A percentile compares a stretch with the other conserved stretches of the same genome.
phyloP scores from a whole-genome alignment of 192 early-diverging fungal genomes.

The Helicostylum pulchrum region DNA sequence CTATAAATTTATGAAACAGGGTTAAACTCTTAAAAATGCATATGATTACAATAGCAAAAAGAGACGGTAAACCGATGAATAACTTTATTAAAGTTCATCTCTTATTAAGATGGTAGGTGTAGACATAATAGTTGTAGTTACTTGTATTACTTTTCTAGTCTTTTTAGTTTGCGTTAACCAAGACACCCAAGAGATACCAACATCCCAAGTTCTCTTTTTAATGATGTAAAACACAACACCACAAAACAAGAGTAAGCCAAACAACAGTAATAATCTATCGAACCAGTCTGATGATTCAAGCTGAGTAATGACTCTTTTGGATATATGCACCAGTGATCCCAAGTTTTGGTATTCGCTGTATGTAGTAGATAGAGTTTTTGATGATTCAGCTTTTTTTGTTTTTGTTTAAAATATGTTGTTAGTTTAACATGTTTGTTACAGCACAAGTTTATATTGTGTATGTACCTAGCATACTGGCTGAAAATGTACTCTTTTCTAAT shows the following conservation, averaged over 20 bases:
- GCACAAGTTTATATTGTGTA: background rate
- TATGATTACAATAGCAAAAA: no score
- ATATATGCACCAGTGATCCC: slow-evolving; percentile 46
- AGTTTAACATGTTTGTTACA: background rate
- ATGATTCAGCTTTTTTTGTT: slow-evolving; percentile 51
- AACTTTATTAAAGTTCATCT: background rate
- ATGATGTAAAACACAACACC: slow-evolving; percentile 62
- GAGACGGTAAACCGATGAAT: no score
- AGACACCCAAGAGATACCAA: slow-evolving; percentile 38
- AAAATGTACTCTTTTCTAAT: slow-evolving; percentile 57
- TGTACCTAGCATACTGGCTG: slow-evolving; percentile 54
- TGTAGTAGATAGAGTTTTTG: slow-evolving; percentile 47
- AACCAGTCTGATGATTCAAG: slow-evolving; percentile 67
- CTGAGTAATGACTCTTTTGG: slow-evolving; percentile 59
- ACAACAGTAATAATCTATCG: slow-evolving; percentile 56
- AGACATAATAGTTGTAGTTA: background rate
- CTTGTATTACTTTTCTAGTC: background rate
- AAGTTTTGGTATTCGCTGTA: slow-evolving; percentile 56
- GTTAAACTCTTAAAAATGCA: no score
- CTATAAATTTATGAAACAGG: no score
- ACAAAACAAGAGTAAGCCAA: slow-evolving; percentile 60
- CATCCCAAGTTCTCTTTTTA: slow-evolving; percentile 59
- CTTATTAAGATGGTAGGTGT: background rate
- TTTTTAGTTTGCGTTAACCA: slow-evolving; percentile 19
- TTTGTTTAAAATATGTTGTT: background rate